Percentiles rank a stretch among this genome's conserved stretches.
phyloP scores from a whole-genome alignment of 1,139 yeast genomes.

The Yamadazyma membranifaciens region DNA sequence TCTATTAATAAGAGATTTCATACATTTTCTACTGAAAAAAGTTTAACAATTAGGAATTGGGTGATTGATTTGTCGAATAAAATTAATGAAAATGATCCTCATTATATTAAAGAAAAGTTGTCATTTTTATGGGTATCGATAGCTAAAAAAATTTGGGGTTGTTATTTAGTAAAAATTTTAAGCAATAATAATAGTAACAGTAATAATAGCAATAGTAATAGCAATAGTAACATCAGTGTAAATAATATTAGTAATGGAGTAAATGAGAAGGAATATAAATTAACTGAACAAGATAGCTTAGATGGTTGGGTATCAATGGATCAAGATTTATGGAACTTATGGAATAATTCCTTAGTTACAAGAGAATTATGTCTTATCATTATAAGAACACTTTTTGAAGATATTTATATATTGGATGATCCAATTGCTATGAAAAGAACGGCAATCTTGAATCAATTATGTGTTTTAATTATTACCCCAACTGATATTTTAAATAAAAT shows the following conservation, averaged over 20 bases:
- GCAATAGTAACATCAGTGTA: constrained; percentile 1
- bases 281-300: constrained; percentile 38
- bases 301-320: constrained; percentile 96
- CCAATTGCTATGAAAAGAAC: constrained; percentile 83
- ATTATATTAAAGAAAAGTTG: constrained; percentile 83
- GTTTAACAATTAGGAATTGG: constrained; percentile 77
- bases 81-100: constrained; percentile 69
- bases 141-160: constrained; percentile 94
- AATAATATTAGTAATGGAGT: constrained; percentile 4
- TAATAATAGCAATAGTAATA: constrained; percentile 4
- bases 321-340: constrained; percentile 63
- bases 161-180: constrained; percentile 33
- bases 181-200: constrained; percentile 6
- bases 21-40: constrained; percentile 61
- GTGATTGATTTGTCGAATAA: constrained; percentile 71
- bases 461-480: constrained; percentile 81
- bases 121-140: constrained; percentile 90
- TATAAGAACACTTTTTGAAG: constrained; percentile 86
- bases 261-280: constrained; percentile 6
- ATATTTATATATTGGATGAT: constrained; percentile 88
- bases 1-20: constrained; percentile 59
- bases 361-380: constrained; percentile 78
- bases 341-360: constrained; percentile 63
- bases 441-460: constrained; percentile 73
- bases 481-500: constrained; percentile 59